phyloP scores from a whole-genome alignment of 2,329 filamentous ascomycete genomes.

The Ilyonectria mors-panacis region DNA sequence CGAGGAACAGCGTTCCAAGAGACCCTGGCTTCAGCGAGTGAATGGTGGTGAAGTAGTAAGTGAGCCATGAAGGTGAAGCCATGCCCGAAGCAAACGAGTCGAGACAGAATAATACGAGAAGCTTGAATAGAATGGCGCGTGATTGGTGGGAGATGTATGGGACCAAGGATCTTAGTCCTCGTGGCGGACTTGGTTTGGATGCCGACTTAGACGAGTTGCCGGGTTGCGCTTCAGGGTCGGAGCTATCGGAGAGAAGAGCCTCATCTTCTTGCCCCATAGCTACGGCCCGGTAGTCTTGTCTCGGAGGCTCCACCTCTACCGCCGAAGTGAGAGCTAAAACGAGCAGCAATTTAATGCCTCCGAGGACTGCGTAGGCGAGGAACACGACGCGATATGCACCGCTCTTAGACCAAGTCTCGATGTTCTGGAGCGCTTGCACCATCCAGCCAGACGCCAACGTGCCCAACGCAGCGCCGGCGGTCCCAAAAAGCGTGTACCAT shows the following conservation, averaged over 20 bases:
- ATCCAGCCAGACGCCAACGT: slow-evolving; percentile 72
- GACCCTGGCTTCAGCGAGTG: slow-evolving; percentile 61
- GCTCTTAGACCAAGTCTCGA: slow-evolving; percentile 53
- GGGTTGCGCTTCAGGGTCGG: background rate
- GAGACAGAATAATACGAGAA: background rate
- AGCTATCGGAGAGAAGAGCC: background rate
- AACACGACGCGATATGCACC: slow-evolving; percentile 70
- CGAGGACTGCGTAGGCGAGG: slow-evolving; percentile 56
- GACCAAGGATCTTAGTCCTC: background rate
- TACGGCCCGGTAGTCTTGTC: slow-evolving; percentile 3
- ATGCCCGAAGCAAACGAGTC: slow-evolving; percentile 7
- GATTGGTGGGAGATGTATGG: slow-evolving; percentile 4
- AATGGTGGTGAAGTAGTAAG: slow-evolving; percentile 63
- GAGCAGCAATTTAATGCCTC: slow-evolving; percentile 69
- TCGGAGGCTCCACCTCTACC: slow-evolving; percentile 57
- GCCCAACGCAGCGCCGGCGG: slow-evolving; percentile 73
- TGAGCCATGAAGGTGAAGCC: slow-evolving; percentile 64
- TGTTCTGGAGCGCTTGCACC: slow-evolving; percentile 64
- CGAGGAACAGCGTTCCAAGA: slow-evolving; percentile 70
- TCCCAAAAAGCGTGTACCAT: slow-evolving; percentile 73
- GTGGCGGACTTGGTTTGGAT: background rate
- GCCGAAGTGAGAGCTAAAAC: slow-evolving; percentile 63
- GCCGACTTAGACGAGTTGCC: background rate
- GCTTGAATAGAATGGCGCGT: background rate
- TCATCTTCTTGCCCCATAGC: background rate